Evolutionary conservation across 208 protist species (phyloP), one percentile per base, ranked within the genome.

Genomic region (Trypanosoma melophagium): DNA sequence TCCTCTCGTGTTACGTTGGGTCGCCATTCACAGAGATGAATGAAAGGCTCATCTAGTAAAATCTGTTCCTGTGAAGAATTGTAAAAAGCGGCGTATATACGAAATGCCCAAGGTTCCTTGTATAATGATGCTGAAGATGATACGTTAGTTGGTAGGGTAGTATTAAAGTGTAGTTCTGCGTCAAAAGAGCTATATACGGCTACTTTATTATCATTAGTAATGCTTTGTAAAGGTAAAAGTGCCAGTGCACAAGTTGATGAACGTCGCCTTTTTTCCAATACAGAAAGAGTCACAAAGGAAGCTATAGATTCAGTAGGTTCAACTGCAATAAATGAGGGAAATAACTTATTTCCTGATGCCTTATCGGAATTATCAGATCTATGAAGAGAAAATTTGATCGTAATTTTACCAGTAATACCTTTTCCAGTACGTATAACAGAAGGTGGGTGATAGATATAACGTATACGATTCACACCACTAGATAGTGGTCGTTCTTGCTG

Each of bases 391-490:
- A 75, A 69, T 59, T 60, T 69, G 9, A 64, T 8, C 22, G 45
- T 49, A 31, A 68, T 45, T 1, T 5, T 64, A 42, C 69, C 61
- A 1, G 44, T 49, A 38, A 76, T 59, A 52, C 51, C 57, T 25
- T 60, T 69, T 44, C 74, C 74, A 12, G 66, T 16, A 21, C 83
- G 71, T 3, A 89, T 50, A 13, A 89, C 74, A 14, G 77, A 54
- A 12, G 83, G 83, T 16, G 70, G 51, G 19, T 47, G 21, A 31
- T 76, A n/a, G 51, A 75, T 62, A 63, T 76, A 89, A 10, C 76
- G 57, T 22, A 83, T 62, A 5, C 83, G 69, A 31, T 69, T 71
- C 0, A 77, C 70, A 22, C 31, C 52, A 1, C 66, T 45, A 17
- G 55, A 53, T 10, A 69, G 71, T 16, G 75, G 64, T 60, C 38